Evolutionary conservation across 192 early-diverging fungal genomes (phyloP), one percentile per base, ranked within the genome.

Genomic region (Endogone sp.): DNA sequence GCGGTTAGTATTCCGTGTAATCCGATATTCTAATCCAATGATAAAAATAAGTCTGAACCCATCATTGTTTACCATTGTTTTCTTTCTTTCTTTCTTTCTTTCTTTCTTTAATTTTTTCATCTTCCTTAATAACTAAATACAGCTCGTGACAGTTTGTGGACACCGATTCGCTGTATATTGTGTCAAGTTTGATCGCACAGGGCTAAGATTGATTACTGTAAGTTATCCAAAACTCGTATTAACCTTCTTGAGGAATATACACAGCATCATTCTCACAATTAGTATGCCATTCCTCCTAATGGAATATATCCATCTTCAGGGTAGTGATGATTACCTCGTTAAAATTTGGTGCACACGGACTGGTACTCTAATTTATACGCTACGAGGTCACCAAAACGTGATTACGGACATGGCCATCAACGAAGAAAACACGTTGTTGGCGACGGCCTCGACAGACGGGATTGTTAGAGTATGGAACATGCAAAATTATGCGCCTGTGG

Each of bases 311-410:
- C n/a, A n/a, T n/a, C n/a, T 29, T 13, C 68, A 86, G 63, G 94
- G 93, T 62, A 93, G 91, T 75, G 94, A 95, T 74, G 94, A 95
- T 73, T 91, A 84, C 54, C 68, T 95, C 26, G 86, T 95, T 63
- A 95, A 94, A 63, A 79, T 94, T 3, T 95, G 93, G 93, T 91
- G 90, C 72, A 84, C 91, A 23, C 77, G 83, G 2, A 88, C 91
- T 6, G 94, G 93, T 28, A 88, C 83, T 63, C 80, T 94, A 10
- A 85, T 95, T 32, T 84, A 91, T 72, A 90, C 93, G 0, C 79
- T 95, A n/a, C 85, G 92, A 64, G 93, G 93, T 13, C 94, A 95
- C 65, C 73, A 81, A 32, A 82, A 84, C 31, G 89, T 90, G 31
- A 88, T 95, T 57, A 85, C 89, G 0, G 92, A 93, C 66, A 83